A percentile compares a stretch with the other conserved stretches of the same genome.
Conservation (phyloP, 352 stramenopile species). For the Phytophthora litchii region DNA sequence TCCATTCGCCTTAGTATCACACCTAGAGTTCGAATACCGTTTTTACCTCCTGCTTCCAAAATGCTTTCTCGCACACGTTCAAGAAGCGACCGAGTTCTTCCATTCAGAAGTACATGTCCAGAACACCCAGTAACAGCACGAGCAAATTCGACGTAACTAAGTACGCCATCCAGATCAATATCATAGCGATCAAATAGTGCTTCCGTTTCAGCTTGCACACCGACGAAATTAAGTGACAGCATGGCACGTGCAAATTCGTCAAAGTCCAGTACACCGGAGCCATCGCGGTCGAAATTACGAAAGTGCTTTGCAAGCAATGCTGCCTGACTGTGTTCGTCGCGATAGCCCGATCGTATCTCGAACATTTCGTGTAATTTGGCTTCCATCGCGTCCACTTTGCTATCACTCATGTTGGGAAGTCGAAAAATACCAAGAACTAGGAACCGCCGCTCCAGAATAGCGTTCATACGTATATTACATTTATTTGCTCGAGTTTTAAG, state of each 20-base stretch:
- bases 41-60: conserved; percentile 66
- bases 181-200: conserved; percentile 91
- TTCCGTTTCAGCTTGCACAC: conserved; percentile 84
- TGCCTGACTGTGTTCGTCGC: conserved; percentile 54
- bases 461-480: too few species aligned
- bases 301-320: conserved; percentile 76
- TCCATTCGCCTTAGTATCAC: conserved; percentile 82
- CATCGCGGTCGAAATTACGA: conserved; percentile 74
- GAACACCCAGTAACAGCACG: conserved; percentile 48
- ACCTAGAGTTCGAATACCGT: conserved; percentile 71
- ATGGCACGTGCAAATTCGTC: conserved; percentile 90
- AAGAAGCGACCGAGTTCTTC: conserved; percentile 40
- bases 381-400: conserved; percentile 57
- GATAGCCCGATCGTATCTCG: conserved; percentile 78
- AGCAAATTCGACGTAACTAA: conserved; percentile 84
- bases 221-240: conserved; percentile 89
- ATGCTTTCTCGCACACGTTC: conserved; percentile 56
- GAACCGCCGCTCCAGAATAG: too few species aligned
- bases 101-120: conserved; percentile 11
- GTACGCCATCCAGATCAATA: conserved; percentile 72
- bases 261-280: conserved; percentile 79
- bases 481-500: too few species aligned
- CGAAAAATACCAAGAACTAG: too few species aligned
- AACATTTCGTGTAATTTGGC: conserved; percentile 63
- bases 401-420: conserved; percentile 29